Conservation (phyloP, 2,329 filamentous ascomycete species). For the Alternaria triticimaculans region DNA sequence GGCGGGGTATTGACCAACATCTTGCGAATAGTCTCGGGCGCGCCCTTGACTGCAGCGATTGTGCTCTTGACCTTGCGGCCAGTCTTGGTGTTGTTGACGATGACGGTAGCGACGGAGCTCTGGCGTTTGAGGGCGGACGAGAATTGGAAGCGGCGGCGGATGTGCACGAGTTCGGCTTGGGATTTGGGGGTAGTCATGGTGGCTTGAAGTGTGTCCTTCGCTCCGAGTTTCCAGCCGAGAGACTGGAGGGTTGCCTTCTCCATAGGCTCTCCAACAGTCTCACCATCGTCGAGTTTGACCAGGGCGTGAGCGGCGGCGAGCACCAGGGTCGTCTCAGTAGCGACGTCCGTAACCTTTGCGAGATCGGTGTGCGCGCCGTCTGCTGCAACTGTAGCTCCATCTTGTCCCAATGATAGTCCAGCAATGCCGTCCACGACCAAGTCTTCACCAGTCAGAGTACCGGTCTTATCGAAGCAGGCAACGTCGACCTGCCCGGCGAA, state of each 20-base stretch:
- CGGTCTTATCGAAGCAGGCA: slow-evolving; percentile 98
- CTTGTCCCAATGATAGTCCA: slow-evolving; percentile 76
- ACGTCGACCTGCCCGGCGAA: slow-evolving; percentile 95
- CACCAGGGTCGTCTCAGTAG: slow-evolving; percentile 86
- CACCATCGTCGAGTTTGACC: slow-evolving; percentile 94
- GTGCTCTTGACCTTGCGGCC: slow-evolving; percentile 82
- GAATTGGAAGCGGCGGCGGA: slow-evolving; percentile 97
- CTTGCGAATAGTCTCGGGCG: slow-evolving; percentile 93
- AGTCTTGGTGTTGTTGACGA: slow-evolving; percentile 72
- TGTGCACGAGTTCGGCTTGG: slow-evolving; percentile 78
- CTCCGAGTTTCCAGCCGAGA: slow-evolving; percentile 90
- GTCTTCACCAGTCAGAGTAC: slow-evolving; percentile 94
- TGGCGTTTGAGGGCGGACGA: slow-evolving; percentile 95
- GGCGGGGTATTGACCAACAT: slow-evolving; percentile 84
- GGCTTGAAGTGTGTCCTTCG: slow-evolving; percentile 81
- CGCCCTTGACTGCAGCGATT: slow-evolving; percentile 95
- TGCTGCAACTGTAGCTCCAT: slow-evolving; percentile 70
- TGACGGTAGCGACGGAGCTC: slow-evolving; percentile 87
- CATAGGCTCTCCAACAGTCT: slow-evolving; percentile 98
- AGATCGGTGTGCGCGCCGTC: slow-evolving; percentile 86
- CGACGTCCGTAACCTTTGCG: slow-evolving; percentile 71
- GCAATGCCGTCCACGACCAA: slow-evolving; percentile 97
- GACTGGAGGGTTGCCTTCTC: slow-evolving; percentile 92
- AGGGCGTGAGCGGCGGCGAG: slow-evolving; percentile 94
- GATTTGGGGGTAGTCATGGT: slow-evolving; percentile 63